Conservation (phyloP, 371 early-diverging fungal species). For the Mucor racemosus region DNA sequence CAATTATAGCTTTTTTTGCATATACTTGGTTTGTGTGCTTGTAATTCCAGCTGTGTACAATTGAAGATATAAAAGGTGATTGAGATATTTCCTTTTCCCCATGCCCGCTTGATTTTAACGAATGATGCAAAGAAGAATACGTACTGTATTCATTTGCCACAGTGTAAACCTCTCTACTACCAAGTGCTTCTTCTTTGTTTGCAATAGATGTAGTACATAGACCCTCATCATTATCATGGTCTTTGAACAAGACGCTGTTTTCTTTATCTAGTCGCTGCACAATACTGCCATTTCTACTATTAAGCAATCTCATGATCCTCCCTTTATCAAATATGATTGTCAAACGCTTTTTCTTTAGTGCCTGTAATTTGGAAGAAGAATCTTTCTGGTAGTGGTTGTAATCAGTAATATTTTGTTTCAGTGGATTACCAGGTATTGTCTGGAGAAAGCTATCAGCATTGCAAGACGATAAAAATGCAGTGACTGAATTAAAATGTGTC, state of each 20-base stretch:
- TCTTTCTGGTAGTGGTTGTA: background rate
- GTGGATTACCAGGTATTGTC: background rate
- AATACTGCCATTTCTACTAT: background rate
- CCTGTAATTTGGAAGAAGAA: background rate
- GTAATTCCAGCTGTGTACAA: constrained; percentile 1
- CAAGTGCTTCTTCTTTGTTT: background rate
- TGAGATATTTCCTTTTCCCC: background rate
- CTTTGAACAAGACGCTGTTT: background rate
- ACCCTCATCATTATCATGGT: background rate
- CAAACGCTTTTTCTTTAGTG: background rate
- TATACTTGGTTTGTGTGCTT: constrained; percentile 6
- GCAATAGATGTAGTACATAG: background rate
- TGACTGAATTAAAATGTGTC: background rate
- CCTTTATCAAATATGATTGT: background rate
- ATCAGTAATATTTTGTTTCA: background rate
- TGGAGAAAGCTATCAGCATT: background rate
- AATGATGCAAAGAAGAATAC: background rate
- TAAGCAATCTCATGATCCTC: background rate
- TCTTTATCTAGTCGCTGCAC: constrained; percentile 1
- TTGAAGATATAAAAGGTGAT: background rate
- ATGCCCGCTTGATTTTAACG: background rate
- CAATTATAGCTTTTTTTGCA: constrained; percentile 1
- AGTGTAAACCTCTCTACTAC: background rate
- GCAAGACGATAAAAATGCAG: background rate
- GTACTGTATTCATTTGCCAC: background rate